phyloP scores from a whole-genome alignment of 2,329 filamentous ascomycete species.

The Exophiala oligosperma region DNA sequence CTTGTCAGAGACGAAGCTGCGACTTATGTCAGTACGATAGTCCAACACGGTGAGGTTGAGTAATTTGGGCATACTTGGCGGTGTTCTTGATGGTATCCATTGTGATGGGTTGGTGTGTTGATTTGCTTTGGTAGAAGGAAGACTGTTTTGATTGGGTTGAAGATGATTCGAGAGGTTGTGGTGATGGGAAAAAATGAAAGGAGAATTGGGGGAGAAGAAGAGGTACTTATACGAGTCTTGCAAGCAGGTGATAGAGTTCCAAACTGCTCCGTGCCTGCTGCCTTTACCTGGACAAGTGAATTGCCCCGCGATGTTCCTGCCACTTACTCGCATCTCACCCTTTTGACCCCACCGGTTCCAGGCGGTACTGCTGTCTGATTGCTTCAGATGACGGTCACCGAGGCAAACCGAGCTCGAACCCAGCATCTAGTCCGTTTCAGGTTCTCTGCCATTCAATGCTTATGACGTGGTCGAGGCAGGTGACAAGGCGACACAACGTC shows the following conservation, averaged over 20 bases:
- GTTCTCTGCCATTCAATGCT: not conserved
- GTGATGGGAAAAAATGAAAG: constrained; percentile 1
- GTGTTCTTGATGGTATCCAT: constrained; percentile 31
- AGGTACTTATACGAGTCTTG: constrained; percentile 19
- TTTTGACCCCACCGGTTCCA: not conserved
- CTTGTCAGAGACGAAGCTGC: constrained; percentile 68
- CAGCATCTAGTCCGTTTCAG: not conserved
- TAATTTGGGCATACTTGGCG: constrained; percentile 24
- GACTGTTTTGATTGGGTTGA: not conserved
- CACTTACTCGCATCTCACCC: not conserved
- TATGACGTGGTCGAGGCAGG: not conserved
- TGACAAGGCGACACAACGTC: not conserved
- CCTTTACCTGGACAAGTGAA: not conserved
- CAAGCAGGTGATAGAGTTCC: not conserved
- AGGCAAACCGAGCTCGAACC: not conserved
- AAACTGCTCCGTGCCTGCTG: constrained; percentile 7
- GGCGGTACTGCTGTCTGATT: not conserved
- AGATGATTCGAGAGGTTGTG: constrained; percentile 4
- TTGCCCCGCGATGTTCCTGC: constrained; percentile 5
- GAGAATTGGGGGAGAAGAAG: constrained; percentile 1
- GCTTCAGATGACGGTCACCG: not conserved
- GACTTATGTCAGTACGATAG: constrained; percentile 47
- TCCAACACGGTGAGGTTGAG: not conserved
- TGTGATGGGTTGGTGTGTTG: constrained; percentile 16
- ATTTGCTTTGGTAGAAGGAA: constrained; percentile 15